Percentiles rank a stretch among this genome's conserved stretches.
Evolutionary conservation across 768 basidiomycete species (phyloP).

Genomic region (Holtermanniella nyarrowii): DNA sequence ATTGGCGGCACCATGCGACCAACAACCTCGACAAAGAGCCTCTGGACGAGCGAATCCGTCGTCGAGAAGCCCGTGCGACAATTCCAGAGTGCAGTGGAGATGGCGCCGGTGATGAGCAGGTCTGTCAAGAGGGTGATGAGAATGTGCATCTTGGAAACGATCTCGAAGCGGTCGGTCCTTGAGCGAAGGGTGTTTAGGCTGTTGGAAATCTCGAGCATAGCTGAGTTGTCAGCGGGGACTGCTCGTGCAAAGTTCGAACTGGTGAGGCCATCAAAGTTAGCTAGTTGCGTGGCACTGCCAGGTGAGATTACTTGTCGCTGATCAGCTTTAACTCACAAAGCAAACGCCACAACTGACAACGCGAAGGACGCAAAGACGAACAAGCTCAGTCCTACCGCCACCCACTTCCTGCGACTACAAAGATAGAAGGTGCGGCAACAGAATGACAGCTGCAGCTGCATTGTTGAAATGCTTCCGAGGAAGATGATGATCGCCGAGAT

Average conservation of each 20-base stretch:
- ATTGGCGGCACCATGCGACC: neutral
- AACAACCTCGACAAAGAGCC: neutral
- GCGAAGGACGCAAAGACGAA: neutral
- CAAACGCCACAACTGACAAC: neutral
- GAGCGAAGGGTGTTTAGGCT: neutral
- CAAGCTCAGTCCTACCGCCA: neutral
- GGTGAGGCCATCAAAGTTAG: neutral
- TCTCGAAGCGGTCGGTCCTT: neutral
- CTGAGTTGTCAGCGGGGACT: neutral
- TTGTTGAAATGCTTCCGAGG: neutral
- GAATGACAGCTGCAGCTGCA: neutral
- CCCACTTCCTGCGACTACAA: neutral
- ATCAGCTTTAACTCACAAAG: neutral
- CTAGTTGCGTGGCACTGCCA: neutral
- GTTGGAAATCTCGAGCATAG: neutral
- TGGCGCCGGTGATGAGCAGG: neutral
- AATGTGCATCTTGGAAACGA: neutral
- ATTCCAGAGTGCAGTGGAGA: neutral
- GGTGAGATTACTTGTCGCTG: neutral
- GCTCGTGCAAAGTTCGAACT: neutral
- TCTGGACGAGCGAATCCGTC: neutral
- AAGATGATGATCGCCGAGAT: neutral
- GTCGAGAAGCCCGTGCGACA: neutral
- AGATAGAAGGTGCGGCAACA: neutral
- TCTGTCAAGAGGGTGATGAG: neutral